These are phyloP conservation scores for Verticillium alfalfae DNA, from an alignment of 2,329 filamentous ascomycete species.

Conservation along the genomic window DNA sequence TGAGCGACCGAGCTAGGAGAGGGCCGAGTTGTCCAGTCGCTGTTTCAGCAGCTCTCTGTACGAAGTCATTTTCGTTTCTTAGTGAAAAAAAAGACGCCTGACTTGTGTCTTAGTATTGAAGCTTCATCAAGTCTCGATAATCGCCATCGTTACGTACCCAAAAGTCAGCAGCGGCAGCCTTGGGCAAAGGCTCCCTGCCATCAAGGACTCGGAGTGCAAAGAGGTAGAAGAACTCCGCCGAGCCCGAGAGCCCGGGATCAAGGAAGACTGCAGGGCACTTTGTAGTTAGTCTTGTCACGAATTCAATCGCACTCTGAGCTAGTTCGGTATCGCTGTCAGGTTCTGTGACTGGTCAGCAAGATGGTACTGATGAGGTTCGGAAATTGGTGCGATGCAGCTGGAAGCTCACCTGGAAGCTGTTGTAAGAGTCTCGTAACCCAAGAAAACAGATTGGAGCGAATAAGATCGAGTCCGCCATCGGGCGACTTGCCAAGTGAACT, in stretches of 20 bases:
- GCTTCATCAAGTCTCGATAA: not conserved
- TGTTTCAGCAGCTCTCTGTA: constrained; percentile 37
- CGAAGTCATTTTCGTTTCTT: constrained; percentile 32
- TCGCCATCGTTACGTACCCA: constrained; percentile 49
- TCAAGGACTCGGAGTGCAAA: constrained; percentile 67
- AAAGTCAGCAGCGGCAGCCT: constrained; percentile 67
- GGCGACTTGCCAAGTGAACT: constrained; percentile 48
- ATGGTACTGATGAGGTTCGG: not conserved
- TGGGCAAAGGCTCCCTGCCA: constrained; percentile 69
- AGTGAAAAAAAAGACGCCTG: constrained; percentile 49
- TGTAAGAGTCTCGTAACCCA: constrained; percentile 59
- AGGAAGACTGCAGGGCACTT: constrained; percentile 59
- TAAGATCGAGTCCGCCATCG: constrained; percentile 35
- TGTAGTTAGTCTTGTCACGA: constrained; percentile 58
- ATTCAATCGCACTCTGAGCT: constrained; percentile 68
- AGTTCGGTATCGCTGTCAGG: constrained; percentile 65
- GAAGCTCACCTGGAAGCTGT: not conserved
- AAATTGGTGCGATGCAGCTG: too few relatives aligned
- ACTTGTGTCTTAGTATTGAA: not conserved
- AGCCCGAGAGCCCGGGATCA: constrained; percentile 45
- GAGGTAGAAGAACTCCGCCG: constrained; percentile 62
- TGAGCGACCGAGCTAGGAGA: constrained; percentile 50
- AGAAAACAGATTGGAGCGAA: constrained; percentile 47
- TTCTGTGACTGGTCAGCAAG: constrained; percentile 24
- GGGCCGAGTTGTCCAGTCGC: constrained; percentile 58